These are phyloP conservation scores for Neonectria ditissima DNA, from an alignment of 2,329 filamentous ascomycete species.

Conservation along the genomic window DNA sequence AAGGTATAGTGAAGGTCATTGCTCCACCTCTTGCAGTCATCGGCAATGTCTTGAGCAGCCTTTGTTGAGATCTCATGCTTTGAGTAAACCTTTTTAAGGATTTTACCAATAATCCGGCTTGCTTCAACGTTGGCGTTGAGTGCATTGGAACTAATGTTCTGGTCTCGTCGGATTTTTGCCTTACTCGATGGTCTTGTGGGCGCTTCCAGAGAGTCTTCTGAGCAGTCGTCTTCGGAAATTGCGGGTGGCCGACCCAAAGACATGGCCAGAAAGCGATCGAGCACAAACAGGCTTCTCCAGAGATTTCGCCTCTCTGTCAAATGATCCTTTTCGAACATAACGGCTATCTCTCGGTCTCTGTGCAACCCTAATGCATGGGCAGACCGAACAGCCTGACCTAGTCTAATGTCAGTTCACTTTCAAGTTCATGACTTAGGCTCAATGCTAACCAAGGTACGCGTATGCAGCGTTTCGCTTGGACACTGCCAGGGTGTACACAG, in stretches of 20 bases:
- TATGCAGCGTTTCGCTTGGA: slow-evolving; percentile 74
- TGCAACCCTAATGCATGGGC: slow-evolving; percentile 73
- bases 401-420: slow-evolving; percentile 19
- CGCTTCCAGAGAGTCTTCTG: slow-evolving; percentile 57
- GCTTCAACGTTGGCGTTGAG: slow-evolving; percentile 69
- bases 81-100: slow-evolving; percentile 70
- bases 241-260: slow-evolving; percentile 71
- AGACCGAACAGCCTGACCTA: slow-evolving; percentile 73
- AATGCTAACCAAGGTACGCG: slow-evolving; percentile 65
- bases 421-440: background rate
- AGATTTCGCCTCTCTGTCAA: slow-evolving; percentile 65
- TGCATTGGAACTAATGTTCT: slow-evolving; percentile 40
- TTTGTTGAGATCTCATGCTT: slow-evolving; percentile 68
- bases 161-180: background rate
- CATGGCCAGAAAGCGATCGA: slow-evolving; percentile 73
- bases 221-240: slow-evolving; percentile 73
- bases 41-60: slow-evolving; percentile 68
- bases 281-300: slow-evolving; percentile 73
- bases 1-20: slow-evolving; percentile 58
- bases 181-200: slow-evolving; percentile 45
- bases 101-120: slow-evolving; percentile 68
- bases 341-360: slow-evolving; percentile 65
- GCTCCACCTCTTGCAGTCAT: slow-evolving; percentile 35
- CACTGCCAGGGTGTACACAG: slow-evolving; percentile 71
- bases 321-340: slow-evolving; percentile 62